phyloP scores from a whole-genome alignment of 1,139 yeast genomes.

The Meyerozyma smithsonii region DNA sequence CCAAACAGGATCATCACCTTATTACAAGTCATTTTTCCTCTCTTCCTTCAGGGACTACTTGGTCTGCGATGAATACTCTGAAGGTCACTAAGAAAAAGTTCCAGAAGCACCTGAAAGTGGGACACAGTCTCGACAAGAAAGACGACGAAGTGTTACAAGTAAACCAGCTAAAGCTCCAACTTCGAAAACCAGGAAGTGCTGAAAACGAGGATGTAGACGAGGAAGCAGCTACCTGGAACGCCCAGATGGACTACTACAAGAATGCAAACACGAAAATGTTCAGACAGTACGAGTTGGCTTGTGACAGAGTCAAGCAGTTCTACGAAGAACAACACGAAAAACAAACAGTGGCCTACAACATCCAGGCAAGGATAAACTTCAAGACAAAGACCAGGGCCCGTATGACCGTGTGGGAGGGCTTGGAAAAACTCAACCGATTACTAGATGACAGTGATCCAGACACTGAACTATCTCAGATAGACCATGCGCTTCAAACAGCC shows the following conservation, averaged over 20 bases:
- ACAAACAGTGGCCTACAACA: conserved; percentile 69
- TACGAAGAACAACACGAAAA: conserved; percentile 66
- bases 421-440: conserved; percentile 55
- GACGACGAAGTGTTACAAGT: conserved; percentile 33
- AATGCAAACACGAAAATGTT: conserved; percentile 41
- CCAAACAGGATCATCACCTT: too few relatives aligned
- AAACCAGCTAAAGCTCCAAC: conserved; percentile 23
- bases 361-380: conserved; percentile 67
- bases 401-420: conserved; percentile 71
- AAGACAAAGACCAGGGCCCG: conserved; percentile 61
- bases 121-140: conserved; percentile 26
- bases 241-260: conserved; percentile 29
- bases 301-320: conserved; percentile 62
- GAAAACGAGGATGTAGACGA: conserved; percentile 6
- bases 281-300: conserved; percentile 66
- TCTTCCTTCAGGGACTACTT: too few relatives aligned
- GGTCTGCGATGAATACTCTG: not conserved
- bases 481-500: conserved; percentile 73
- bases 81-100: not conserved
- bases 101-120: conserved; percentile 4
- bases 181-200: conserved; percentile 6
- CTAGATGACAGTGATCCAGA: conserved; percentile 74
- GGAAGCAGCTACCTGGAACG: conserved; percentile 11
- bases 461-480: conserved; percentile 69
- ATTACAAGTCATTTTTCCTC: too few relatives aligned